Evolutionary conservation across 305 asterid genomes (phyloP).

Genomic region (Plantago coronopus): DNA sequence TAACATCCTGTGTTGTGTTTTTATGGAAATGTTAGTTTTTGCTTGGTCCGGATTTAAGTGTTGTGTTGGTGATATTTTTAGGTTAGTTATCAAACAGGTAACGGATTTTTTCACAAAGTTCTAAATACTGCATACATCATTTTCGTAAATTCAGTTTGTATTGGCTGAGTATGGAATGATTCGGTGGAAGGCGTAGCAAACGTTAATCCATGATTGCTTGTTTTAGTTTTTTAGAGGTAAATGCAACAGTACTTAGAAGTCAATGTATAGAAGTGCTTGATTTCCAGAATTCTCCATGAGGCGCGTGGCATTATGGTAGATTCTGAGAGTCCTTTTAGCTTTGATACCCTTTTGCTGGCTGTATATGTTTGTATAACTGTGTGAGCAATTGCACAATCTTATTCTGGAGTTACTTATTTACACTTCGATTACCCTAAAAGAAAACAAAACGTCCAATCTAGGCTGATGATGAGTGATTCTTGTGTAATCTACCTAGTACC

Average conservation of each 20-base stretch:
- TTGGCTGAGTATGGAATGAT: no score
- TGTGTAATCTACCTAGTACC: neutral
- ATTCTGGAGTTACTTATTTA: neutral
- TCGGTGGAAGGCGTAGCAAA: no score
- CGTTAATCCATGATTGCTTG: no score
- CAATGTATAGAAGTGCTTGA: no score
- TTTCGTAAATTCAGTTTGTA: no score
- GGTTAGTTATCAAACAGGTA: no score
- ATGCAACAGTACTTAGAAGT: neutral
- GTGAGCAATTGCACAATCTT: neutral
- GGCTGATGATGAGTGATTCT: neutral
- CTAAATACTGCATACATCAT: no score
- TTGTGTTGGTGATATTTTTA: no score
- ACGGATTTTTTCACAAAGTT: no score
- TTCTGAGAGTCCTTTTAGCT: neutral
- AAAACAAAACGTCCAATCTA: neutral
- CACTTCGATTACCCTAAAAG: neutral
- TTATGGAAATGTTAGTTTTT: neutral
- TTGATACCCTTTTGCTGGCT: neutral
- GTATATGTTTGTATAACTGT: neutral
- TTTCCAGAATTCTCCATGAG: neutral
- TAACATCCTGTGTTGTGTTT: neutral
- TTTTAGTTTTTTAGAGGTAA: no score
- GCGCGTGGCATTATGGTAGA: neutral
- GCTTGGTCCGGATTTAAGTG: no score